Percentiles rank a stretch among this genome's conserved stretches.
Conservation (phyloP, 306 rosid species). For the Prunus mira region DNA sequence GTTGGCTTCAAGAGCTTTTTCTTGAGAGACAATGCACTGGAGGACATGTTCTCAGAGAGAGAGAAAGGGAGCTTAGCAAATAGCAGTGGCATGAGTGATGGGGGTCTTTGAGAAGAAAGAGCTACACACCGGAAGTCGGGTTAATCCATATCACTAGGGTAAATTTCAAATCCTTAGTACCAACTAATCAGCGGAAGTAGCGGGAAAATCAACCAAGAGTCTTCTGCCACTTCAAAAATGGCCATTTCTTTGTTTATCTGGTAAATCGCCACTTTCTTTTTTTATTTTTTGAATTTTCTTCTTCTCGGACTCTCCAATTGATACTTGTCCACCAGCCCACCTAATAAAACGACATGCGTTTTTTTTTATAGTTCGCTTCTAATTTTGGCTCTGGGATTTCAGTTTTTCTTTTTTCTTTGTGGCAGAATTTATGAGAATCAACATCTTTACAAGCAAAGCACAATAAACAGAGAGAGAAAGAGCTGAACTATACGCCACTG, state of each 20-base stretch:
- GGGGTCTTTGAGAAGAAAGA: constrained; percentile 1
- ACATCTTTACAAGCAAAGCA: background rate
- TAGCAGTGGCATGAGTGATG: background rate
- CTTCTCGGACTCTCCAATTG: background rate
- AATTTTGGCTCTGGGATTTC: background rate
- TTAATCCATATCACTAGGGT: background rate
- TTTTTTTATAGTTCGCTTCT: background rate
- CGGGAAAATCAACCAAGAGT: constrained; percentile 19
- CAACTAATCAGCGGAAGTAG: constrained; percentile 31
- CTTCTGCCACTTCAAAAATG: background rate
- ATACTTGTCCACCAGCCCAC: too few species aligned
- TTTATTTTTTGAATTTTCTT: too few species aligned
- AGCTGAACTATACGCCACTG: background rate
- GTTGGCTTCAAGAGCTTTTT: constrained; percentile 28
- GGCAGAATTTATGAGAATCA: background rate
- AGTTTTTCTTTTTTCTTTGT: background rate
- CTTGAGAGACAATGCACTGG: background rate
- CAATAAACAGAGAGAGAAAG: background rate
- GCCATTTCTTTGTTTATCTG: background rate
- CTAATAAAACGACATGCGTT: background rate
- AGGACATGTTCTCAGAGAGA: constrained; percentile 8
- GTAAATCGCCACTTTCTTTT: background rate
- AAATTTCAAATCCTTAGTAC: constrained; percentile 7
- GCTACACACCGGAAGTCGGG: constrained; percentile 10
- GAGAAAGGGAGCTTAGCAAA: background rate